A percentile compares a stretch with the other conserved stretches of the same genome.
Conservation (phyloP, 768 basidiomycete genomes). For the Xanthoconium purpureum region DNA sequence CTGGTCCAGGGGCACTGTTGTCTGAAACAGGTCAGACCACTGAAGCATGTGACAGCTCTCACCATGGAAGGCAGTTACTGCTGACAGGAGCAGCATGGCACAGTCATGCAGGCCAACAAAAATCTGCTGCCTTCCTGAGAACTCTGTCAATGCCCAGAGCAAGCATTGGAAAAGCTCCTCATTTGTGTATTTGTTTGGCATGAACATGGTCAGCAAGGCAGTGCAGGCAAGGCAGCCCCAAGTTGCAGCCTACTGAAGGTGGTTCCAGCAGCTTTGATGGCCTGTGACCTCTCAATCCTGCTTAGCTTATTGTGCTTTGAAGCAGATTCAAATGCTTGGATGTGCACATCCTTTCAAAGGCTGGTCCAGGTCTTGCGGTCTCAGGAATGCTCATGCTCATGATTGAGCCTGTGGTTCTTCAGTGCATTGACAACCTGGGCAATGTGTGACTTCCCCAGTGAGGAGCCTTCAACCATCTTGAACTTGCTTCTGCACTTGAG, state of each 20-base stretch:
- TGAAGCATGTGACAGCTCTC: conserved; percentile 4
- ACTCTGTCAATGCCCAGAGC: conserved; percentile 1
- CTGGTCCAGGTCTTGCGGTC: background rate
- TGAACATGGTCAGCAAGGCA: background rate
- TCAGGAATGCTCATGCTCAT: conserved; percentile 1
- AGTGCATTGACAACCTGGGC: conserved; percentile 31
- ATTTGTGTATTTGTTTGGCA: background rate
- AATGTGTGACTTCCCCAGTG: conserved; percentile 26
- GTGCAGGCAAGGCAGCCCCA: background rate
- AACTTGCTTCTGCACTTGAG: conserved; percentile 11
- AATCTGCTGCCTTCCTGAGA: background rate
- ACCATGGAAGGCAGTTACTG: background rate
- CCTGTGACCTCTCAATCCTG: background rate
- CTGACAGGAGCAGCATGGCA: conserved; percentile 1
- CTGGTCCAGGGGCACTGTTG: background rate
- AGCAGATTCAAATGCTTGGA: background rate
- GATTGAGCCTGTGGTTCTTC: conserved; percentile 18
- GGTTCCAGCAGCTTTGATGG: background rate
- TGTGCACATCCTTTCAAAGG: background rate
- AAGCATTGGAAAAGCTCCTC: background rate
- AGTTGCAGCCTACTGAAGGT: background rate
- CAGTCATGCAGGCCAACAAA: background rate
- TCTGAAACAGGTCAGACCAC: conserved; percentile 3
- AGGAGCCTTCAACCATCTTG: conserved; percentile 17
- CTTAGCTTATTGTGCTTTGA: conserved; percentile 1